These are phyloP conservation scores for Corchorus capsularis DNA, from an alignment of 345 rosid species.

Conservation along the genomic window DNA sequence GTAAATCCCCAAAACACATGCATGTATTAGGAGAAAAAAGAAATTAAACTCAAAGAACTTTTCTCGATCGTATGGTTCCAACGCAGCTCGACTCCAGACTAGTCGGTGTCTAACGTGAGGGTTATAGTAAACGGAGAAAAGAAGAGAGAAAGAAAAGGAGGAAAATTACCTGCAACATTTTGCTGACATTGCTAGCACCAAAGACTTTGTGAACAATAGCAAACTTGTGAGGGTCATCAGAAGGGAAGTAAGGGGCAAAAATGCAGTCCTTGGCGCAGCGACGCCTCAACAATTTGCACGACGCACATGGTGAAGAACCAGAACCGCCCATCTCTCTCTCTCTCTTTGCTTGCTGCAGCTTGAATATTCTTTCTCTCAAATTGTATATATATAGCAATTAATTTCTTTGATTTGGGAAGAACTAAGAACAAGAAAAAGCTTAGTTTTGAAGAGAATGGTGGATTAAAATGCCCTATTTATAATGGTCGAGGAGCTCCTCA, in stretches of 20 bases:
- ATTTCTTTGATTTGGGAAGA: background rate
- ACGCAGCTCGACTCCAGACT: too few relatives aligned
- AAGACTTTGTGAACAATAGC: conserved; percentile 86
- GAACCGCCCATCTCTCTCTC: conserved; percentile 44
- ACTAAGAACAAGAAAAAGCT: conserved; percentile 16
- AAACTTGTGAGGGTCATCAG: conserved; percentile 82
- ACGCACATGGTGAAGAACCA: conserved; percentile 82
- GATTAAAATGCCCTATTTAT: conserved; percentile 45
- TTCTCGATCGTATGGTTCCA: too few relatives aligned
- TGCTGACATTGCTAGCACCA: conserved; percentile 88
- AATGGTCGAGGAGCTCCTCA: conserved; percentile 27
- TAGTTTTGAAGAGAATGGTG: conserved; percentile 41
- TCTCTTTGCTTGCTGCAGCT: too few relatives aligned
- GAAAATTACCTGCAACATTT: conserved; percentile 72
- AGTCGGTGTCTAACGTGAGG: too few relatives aligned
- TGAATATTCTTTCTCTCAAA: too few relatives aligned
- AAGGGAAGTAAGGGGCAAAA: conserved; percentile 88
- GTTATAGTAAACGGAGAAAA: background rate
- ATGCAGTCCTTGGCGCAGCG: conserved; percentile 84
- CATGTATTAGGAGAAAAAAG: conserved; percentile 10
- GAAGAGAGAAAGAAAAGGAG: background rate
- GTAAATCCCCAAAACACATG: background rate
- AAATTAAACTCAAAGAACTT: background rate
- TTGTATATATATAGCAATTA: too few relatives aligned
- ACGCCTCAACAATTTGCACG: conserved; percentile 77